Percentiles rank a stretch among this genome's conserved stretches.
Evolutionary conservation across 805 yeast genomes (phyloP).

Genomic region (Isabelozyma rhagii): DNA sequence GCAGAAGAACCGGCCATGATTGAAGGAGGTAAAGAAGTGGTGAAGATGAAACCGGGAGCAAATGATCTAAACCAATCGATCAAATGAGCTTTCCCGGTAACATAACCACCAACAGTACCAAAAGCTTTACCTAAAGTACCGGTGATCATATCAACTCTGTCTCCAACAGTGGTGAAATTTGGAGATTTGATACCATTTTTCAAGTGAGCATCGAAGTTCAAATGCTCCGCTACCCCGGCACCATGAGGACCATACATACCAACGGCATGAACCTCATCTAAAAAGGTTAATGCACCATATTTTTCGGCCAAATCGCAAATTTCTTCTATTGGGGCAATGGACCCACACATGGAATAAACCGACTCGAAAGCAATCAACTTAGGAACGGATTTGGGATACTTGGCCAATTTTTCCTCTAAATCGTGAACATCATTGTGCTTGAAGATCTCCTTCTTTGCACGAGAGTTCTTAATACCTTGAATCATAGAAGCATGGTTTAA

Average conservation of each 20-base stretch:
- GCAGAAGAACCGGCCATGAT: slow-evolving; percentile 93
- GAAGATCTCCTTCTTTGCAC: slow-evolving; percentile 83
- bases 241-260: slow-evolving; percentile 99
- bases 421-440: slow-evolving; percentile 87
- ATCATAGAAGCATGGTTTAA: slow-evolving; percentile 98
- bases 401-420: slow-evolving; percentile 72
- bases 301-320: slow-evolving; percentile 96
- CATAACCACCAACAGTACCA: slow-evolving; percentile 97
- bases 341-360: slow-evolving; percentile 98
- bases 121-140: slow-evolving; percentile 97
- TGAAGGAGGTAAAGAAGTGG: slow-evolving; percentile 96
- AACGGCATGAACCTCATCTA: slow-evolving; percentile 98
- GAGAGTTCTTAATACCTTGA: slow-evolving; percentile 88
- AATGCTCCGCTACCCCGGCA: slow-evolving; percentile 98
- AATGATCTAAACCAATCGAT: slow-evolving; percentile 95
- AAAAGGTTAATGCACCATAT: slow-evolving; percentile 93
- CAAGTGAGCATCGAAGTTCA: slow-evolving; percentile 82
- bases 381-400: slow-evolving; percentile 84
- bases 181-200: slow-evolving; percentile 56
- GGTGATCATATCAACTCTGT: slow-evolving; percentile 91
- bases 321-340: slow-evolving; percentile 87
- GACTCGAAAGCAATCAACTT: slow-evolving; percentile 96
- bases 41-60: slow-evolving; percentile 97
- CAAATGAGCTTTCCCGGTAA: slow-evolving; percentile 80
- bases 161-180: slow-evolving; percentile 60